These are phyloP conservation scores for Eimeria sp. DNA, from an alignment of 169 alveolate species.

Conservation along the genomic window DNA sequence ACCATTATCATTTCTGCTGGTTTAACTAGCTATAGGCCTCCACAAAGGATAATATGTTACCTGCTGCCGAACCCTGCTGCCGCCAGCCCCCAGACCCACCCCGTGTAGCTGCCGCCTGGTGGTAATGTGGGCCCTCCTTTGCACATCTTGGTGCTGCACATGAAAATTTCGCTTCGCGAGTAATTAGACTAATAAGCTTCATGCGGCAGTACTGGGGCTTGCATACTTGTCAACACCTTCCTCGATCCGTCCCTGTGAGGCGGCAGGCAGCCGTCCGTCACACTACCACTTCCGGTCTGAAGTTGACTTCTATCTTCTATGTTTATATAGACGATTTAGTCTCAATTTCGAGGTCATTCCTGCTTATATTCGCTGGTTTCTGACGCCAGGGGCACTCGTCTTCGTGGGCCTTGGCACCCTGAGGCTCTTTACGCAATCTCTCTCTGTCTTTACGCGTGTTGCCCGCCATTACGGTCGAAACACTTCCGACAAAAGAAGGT, in stretches of 20 bases:
- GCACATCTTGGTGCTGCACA: constrained; percentile 34
- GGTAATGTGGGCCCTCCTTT: constrained; percentile 63
- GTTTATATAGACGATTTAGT: neutral
- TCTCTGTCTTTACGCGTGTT: constrained; percentile 6
- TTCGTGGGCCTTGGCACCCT: neutral
- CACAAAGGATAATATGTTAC: neutral
- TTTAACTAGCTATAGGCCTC: neutral
- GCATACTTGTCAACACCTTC: constrained; percentile 17
- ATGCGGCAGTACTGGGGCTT: constrained; percentile 27
- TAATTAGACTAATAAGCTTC: constrained; percentile 14
- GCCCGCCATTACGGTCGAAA: neutral
- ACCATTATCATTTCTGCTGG: neutral
- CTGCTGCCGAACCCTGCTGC: constrained; percentile 46
- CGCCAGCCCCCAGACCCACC: constrained; percentile 78
- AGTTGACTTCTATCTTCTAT: neutral
- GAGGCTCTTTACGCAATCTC: neutral
- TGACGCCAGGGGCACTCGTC: neutral
- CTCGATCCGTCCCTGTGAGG: constrained; percentile 28
- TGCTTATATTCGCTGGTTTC: neutral
- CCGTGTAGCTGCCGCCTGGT: constrained; percentile 7
- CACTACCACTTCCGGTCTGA: neutral
- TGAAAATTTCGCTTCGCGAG: constrained; percentile 41
- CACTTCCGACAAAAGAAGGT: neutral
- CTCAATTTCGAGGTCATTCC: neutral
- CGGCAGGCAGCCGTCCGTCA: constrained; percentile 8